Base-by-base conservation (phyloP, 306 rosid genomes). In the Citrullus mucosospermus region DNA sequence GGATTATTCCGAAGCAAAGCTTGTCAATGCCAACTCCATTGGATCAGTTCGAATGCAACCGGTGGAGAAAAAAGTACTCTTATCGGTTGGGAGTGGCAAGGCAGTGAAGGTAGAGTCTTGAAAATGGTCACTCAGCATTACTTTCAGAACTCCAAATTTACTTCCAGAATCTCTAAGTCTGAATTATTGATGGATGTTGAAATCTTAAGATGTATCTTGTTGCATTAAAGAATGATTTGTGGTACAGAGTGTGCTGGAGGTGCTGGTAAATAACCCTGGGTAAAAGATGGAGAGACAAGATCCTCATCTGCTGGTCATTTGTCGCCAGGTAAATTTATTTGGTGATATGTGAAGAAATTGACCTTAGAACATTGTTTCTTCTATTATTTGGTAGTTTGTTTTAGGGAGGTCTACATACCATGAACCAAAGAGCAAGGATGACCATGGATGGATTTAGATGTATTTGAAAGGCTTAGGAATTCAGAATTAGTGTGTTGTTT, bases 271-370 rank as follows among this genome's bases (percentile, higher is more conserved):
- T 8, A n/a, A n/a, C 36, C 28, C 34, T 12, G 9, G 51, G 75
- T 43, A 68, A 68, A 43, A 1, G 53, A n/a, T 68, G 56, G 56
- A 69, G 18, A 69, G 56, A 69, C 75, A 69, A 44, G 75, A 69
- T 44, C 56, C 75, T 43, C 75, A 44, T 69, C 56, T 44, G 51
- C 75, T 69, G 75, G n/a, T 41, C 56, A 43, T 20, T 11, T 69
- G 75, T 69, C 56, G 34, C 34, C 32, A 69, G 75, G 75, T 69
- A 69, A 69, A 69, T 41, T 69, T 69, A 18, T 69, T 41, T 69
- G 75, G 54, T 43, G 18, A 43, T 69, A 10, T 69, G 75, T 69
- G 75, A 43, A 25, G 28, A 25, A n/a, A 67, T 14, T 69, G 75
- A 69, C 34, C 20, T 1, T 68, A n/a, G 75, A 39, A 41, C 22